phyloP scores from a whole-genome alignment of 345 rosid genomes.

The Rubroshorea leprosula region DNA sequence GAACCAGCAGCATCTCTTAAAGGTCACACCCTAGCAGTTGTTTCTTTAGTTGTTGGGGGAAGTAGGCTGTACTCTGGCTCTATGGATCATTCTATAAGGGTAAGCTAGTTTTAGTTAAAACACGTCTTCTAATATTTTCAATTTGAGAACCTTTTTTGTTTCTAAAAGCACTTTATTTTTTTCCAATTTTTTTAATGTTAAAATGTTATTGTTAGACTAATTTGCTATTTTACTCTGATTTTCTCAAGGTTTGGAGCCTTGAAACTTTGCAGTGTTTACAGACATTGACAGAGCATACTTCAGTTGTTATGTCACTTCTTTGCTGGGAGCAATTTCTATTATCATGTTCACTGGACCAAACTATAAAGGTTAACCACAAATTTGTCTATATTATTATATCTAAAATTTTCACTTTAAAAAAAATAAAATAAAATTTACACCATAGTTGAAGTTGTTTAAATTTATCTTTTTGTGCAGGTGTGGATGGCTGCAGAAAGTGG shows the following conservation, averaged over 20 bases:
- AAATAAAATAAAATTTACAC: not conserved
- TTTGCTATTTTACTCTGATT: not conserved
- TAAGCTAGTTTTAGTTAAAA: constrained; percentile 21
- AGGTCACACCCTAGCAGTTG: constrained; percentile 70
- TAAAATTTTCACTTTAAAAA: no score
- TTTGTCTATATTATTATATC: no score
- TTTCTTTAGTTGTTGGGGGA: constrained; percentile 88
- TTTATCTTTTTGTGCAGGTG: no score
- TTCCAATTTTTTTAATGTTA: no score
- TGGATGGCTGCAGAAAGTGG: constrained; percentile 95
- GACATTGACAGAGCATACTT: constrained; percentile 63
- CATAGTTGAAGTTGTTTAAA: not conserved
- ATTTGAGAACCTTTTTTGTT: constrained; percentile 5
- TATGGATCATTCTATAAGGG: constrained; percentile 85
- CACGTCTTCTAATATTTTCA: no score
- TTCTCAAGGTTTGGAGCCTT: constrained; percentile 76
- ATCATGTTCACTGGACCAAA: constrained; percentile 90
- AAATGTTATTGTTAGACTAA: not conserved
- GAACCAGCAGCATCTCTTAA: constrained; percentile 82
- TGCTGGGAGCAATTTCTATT: constrained; percentile 99
- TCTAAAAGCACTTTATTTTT: not conserved
- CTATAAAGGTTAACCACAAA: constrained; percentile 56
- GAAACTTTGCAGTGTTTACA: constrained; percentile 90
- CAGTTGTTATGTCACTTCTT: constrained; percentile 91
- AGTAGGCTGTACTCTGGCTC: constrained; percentile 92